phyloP scores from a whole-genome alignment of 2,329 filamentous ascomycete genomes.

The Penicillium vulpinum region DNA sequence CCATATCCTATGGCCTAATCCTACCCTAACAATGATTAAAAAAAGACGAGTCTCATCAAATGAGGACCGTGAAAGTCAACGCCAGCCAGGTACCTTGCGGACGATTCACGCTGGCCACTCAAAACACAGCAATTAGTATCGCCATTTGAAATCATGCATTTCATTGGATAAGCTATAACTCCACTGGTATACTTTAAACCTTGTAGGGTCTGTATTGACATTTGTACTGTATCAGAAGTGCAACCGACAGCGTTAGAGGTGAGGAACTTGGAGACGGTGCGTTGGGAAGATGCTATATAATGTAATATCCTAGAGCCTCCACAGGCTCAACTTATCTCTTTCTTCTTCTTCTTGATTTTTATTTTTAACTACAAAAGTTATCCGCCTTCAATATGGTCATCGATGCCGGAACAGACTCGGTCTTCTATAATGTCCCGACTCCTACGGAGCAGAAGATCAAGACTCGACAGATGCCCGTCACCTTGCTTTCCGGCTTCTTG shows the following conservation, averaged over 20 bases:
- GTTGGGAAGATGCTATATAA: slow-evolving; percentile 7
- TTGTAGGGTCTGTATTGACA: slow-evolving; percentile 12
- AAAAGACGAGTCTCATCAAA: background rate
- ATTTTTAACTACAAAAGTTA: background rate
- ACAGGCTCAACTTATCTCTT: background rate
- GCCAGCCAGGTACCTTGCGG: slow-evolving; percentile 24
- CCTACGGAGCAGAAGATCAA: slow-evolving; percentile 27
- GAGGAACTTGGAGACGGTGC: slow-evolving; percentile 29
- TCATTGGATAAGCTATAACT: slow-evolving; percentile 9
- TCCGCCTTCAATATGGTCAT: slow-evolving; percentile 21
- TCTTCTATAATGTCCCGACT: slow-evolving; percentile 14
- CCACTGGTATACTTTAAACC: slow-evolving; percentile 12
- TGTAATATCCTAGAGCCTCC: background rate
- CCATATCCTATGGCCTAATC: background rate
- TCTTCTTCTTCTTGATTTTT: background rate
- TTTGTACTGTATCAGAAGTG: slow-evolving; percentile 10
- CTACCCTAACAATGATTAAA: slow-evolving; percentile 10
- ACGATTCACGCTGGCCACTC: slow-evolving; percentile 12
- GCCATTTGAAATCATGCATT: background rate
- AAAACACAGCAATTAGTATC: slow-evolving; percentile 21
- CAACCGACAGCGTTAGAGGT: background rate
- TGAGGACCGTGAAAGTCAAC: slow-evolving; percentile 27
- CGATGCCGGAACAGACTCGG: slow-evolving; percentile 20
- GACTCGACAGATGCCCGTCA: slow-evolving; percentile 53
- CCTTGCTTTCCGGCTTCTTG: slow-evolving; percentile 61